phyloP scores from a whole-genome alignment of 2,329 filamentous ascomycete species.

The Colletotrichum camelliae region DNA sequence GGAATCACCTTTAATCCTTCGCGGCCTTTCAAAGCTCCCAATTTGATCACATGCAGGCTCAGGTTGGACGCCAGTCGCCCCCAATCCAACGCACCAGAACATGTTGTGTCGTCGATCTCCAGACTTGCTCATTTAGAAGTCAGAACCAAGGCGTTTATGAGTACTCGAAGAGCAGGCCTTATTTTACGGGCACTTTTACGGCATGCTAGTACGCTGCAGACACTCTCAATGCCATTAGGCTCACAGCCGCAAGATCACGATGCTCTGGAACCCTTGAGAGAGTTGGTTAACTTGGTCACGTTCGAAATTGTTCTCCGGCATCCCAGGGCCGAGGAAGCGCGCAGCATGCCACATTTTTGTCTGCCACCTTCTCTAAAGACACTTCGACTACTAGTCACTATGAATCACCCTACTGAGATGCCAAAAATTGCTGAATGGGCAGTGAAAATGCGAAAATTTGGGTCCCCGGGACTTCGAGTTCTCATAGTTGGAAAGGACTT shows the following conservation, averaged over 20 bases:
- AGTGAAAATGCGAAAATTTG: not conserved
- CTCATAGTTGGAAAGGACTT: not conserved
- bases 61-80: not conserved
- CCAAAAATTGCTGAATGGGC: not conserved
- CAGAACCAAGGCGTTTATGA: not conserved
- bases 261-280: not conserved
- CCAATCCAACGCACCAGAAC: not conserved
- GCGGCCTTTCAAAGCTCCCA: not conserved
- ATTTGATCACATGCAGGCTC: not conserved
- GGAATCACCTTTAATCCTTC: not conserved
- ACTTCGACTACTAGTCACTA: not conserved
- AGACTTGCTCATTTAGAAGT: not conserved
- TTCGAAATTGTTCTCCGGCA: not conserved
- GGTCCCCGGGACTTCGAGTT: not conserved
- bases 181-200: not conserved
- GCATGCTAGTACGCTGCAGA: not conserved
- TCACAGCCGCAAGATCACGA: not conserved
- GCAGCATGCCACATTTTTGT: not conserved
- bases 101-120: not conserved
- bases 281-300: not conserved
- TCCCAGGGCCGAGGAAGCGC: not conserved
- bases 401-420: not conserved
- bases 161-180: not conserved
- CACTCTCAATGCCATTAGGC: not conserved
- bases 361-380: not conserved